Evolutionary conservation across 2,329 filamentous ascomycete genomes (phyloP).

Genomic region (Pyricularia sp.): DNA sequence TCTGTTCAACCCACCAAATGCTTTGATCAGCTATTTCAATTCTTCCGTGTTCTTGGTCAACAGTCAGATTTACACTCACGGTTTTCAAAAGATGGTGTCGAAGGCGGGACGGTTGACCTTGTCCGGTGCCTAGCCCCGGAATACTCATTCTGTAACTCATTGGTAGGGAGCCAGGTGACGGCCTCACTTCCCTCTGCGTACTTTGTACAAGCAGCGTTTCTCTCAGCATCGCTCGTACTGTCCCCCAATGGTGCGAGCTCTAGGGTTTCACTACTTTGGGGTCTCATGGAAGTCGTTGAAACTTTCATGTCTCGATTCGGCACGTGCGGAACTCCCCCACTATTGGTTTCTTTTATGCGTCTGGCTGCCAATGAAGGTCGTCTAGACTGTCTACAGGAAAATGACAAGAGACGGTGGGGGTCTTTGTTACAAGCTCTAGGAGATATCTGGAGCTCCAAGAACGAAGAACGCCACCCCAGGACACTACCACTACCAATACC

Average conservation of each 20-base stretch:
- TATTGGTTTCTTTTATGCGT: constrained; percentile 14
- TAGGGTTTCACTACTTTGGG: background rate
- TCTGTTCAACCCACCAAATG: constrained; percentile 27
- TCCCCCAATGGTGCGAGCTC: background rate
- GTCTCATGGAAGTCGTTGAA: constrained; percentile 6
- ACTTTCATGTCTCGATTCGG: constrained; percentile 14
- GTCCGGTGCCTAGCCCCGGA: background rate
- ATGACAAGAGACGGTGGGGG: constrained; percentile 8
- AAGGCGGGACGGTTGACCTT: background rate
- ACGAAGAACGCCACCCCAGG: no score
- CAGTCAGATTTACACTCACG: background rate
- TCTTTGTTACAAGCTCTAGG: background rate
- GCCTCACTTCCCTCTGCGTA: constrained; percentile 5
- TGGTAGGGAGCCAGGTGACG: background rate
- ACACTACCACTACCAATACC: background rate
- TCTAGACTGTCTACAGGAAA: constrained; percentile 9
- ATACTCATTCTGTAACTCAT: constrained; percentile 1
- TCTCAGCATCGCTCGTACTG: constrained; percentile 6
- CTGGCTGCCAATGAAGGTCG: constrained; percentile 11
- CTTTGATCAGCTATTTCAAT: constrained; percentile 31
- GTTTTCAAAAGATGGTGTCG: background rate
- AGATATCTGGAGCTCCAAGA: background rate
- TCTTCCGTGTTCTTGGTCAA: constrained; percentile 25
- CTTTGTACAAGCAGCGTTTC: constrained; percentile 6
- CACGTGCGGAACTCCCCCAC: constrained; percentile 14